These are phyloP conservation scores for Amphirosellinia nigrospora DNA, from an alignment of 495 filamentous ascomycete genomes.

Conservation along the genomic window DNA sequence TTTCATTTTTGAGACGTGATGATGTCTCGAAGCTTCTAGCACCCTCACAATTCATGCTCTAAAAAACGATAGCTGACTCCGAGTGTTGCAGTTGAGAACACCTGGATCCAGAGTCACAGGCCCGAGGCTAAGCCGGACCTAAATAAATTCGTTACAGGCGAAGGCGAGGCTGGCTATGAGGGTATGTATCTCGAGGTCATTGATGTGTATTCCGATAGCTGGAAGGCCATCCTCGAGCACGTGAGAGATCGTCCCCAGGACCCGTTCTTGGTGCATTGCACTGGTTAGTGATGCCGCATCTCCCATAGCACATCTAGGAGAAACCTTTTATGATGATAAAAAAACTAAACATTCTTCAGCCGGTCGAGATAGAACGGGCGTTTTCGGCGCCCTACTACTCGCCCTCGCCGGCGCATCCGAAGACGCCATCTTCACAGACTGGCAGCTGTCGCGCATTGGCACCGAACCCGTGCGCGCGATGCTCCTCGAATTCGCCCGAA, in stretches of 20 bases:
- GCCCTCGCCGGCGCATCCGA: slow-evolving; percentile 55
- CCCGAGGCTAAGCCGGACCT: slow-evolving; percentile 42
- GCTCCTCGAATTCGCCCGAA: slow-evolving; percentile 46
- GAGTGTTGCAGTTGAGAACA: no score
- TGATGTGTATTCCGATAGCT: slow-evolving; percentile 41
- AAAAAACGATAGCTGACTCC: no score
- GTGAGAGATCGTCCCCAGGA: slow-evolving; percentile 42
- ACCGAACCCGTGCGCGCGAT: slow-evolving; percentile 51
- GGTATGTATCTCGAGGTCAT: slow-evolving; percentile 52
- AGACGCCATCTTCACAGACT: slow-evolving; percentile 59
- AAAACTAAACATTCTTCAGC: slow-evolving; percentile 40
- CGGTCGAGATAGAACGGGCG: slow-evolving; percentile 70
- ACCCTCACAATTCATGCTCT: no score
- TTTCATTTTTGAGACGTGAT: no score
- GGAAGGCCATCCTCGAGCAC: slow-evolving; percentile 46
- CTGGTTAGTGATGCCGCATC: slow-evolving; percentile 46
- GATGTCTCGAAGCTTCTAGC: no score
- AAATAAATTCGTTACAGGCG: slow-evolving; percentile 46
- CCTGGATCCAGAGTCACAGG: slow-evolving; percentile 43
- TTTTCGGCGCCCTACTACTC: slow-evolving; percentile 63
- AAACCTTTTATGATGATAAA: no score
- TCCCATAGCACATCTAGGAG: background rate
- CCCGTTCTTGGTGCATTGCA: slow-evolving; percentile 55
- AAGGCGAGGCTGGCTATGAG: slow-evolving; percentile 47
- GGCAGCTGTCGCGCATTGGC: slow-evolving; percentile 54